A percentile compares a stretch with the other conserved stretches of the same genome.
Conservation (phyloP, 805 yeast species). For the Metschnikowia picachoensis region DNA sequence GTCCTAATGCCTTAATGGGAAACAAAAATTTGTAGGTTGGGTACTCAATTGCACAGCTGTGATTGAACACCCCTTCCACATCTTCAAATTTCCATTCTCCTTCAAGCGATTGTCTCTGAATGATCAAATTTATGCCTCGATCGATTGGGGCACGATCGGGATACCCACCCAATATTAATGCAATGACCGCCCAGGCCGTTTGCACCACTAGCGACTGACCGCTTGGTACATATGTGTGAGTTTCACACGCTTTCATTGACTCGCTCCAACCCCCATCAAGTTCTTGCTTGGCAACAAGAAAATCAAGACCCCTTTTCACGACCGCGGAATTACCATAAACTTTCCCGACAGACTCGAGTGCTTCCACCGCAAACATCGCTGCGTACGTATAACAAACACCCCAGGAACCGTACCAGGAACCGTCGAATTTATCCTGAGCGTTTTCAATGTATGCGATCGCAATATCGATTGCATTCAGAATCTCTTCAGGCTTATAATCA, state of each 20-base stretch:
- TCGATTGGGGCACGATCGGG: slow-evolving; percentile 64
- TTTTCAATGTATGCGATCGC: slow-evolving; percentile 71
- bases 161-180: slow-evolving; percentile 72
- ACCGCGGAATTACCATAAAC: slow-evolving; percentile 56
- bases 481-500: slow-evolving; percentile 62
- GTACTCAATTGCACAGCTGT: slow-evolving; percentile 85
- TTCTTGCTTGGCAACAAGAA: slow-evolving; percentile 68
- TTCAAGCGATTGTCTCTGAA: slow-evolving; percentile 59
- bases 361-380: slow-evolving; percentile 96
- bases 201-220: slow-evolving; percentile 72
- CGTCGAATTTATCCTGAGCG: slow-evolving; percentile 65
- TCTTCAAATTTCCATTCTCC: slow-evolving; percentile 88
- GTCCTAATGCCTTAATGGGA: slow-evolving; percentile 89
- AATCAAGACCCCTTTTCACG: slow-evolving; percentile 81
- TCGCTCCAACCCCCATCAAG: slow-evolving; percentile 98
- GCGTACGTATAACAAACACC: slow-evolving; percentile 96
- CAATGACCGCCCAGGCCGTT: slow-evolving; percentile 90
- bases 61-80: slow-evolving; percentile 95
- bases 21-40: slow-evolving; percentile 89
- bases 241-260: slow-evolving; percentile 84
- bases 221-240: slow-evolving; percentile 68
- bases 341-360: slow-evolving; percentile 66
- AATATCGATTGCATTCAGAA: slow-evolving; percentile 61
- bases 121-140: slow-evolving; percentile 59
- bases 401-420: slow-evolving; percentile 99